Evolutionary conservation across 495 filamentous ascomycete genomes (phyloP).

Genomic region (Talaromyces ruber): DNA sequence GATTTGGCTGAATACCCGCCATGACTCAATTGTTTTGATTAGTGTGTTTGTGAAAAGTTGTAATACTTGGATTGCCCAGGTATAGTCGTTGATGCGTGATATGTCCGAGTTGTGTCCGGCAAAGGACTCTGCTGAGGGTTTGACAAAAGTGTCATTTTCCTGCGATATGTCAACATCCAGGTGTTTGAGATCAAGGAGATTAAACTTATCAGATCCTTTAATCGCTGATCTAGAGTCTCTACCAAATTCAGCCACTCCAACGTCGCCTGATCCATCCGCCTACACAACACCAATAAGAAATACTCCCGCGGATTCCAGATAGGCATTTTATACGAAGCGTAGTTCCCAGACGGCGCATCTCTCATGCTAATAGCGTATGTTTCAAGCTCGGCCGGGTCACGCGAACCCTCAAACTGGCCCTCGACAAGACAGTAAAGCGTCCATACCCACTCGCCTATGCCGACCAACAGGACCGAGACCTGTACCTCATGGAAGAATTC

Average conservation of each 20-base stretch:
- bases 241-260: slow-evolving; percentile 4
- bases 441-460: slow-evolving; percentile 4
- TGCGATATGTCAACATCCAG: background rate
- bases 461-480: background rate
- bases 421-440: slow-evolving; percentile 6
- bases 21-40: slow-evolving; percentile 2
- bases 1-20: slow-evolving; percentile 1
- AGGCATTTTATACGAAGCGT: background rate
- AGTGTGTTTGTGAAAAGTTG: background rate
- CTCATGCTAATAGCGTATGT: background rate
- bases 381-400: background rate
- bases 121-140: background rate
- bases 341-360: background rate
- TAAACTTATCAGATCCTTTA: background rate
- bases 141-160: slow-evolving; percentile 1
- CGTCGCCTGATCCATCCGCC: background rate
- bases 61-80: slow-evolving; percentile 3
- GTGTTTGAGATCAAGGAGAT: background rate
- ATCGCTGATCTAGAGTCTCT: background rate
- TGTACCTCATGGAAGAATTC: slow-evolving; percentile 4
- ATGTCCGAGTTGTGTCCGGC: background rate
- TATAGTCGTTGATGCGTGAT: slow-evolving; percentile 1
- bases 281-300: background rate
- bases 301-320: slow-evolving; percentile 2
- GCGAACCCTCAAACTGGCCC: background rate